Conservation (phyloP, 1,284 basidiomycete species). For the Trametes pubescens region DNA sequence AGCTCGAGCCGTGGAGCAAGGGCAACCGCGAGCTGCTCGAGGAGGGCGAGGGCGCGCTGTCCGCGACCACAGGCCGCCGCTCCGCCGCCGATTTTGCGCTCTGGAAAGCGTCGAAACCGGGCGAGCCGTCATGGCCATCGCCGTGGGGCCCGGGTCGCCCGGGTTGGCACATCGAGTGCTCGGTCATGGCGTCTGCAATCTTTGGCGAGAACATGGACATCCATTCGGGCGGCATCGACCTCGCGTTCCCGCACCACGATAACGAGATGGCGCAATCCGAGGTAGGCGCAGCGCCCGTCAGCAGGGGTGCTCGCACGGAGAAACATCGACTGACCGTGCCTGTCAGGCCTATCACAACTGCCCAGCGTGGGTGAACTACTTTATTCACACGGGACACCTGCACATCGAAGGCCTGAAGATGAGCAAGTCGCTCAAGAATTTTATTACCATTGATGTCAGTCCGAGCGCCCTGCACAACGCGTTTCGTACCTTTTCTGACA, state of each 20-base stretch:
- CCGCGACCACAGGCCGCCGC: slow-evolving; percentile 65
- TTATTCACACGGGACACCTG: slow-evolving; percentile 97
- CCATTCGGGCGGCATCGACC: slow-evolving; percentile 96
- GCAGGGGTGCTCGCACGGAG: background rate
- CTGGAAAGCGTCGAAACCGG: slow-evolving; percentile 98
- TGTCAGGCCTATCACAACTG: slow-evolving; percentile 91
- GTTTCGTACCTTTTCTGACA: slow-evolving; percentile 13
- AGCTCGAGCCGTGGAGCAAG: slow-evolving; percentile 95
- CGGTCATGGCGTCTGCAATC: slow-evolving; percentile 96
- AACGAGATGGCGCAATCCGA: slow-evolving; percentile 99
- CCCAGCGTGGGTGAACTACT: slow-evolving; percentile 98
- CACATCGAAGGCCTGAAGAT: slow-evolving; percentile 99
- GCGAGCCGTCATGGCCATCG: slow-evolving; percentile 98
- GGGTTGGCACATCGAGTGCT: slow-evolving; percentile 99
- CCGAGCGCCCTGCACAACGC: slow-evolving; percentile 22
- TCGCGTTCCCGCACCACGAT: slow-evolving; percentile 99
- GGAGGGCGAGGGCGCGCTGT: slow-evolving; percentile 90
- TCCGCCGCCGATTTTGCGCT: slow-evolving; percentile 92
- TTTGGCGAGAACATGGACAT: slow-evolving; percentile 96
- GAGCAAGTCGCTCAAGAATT: slow-evolving; percentile 99
- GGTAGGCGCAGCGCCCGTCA: slow-evolving; percentile 50
- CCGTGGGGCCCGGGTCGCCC: slow-evolving; percentile 98
- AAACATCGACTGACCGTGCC: background rate
- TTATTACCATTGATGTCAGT: slow-evolving; percentile 95
- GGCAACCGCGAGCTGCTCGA: slow-evolving; percentile 91